Percentiles rank a stretch among this genome's conserved stretches.
Evolutionary conservation across 2,329 filamentous ascomycete genomes (phyloP).

Genomic region (Neopestalotiopsis sp.): DNA sequence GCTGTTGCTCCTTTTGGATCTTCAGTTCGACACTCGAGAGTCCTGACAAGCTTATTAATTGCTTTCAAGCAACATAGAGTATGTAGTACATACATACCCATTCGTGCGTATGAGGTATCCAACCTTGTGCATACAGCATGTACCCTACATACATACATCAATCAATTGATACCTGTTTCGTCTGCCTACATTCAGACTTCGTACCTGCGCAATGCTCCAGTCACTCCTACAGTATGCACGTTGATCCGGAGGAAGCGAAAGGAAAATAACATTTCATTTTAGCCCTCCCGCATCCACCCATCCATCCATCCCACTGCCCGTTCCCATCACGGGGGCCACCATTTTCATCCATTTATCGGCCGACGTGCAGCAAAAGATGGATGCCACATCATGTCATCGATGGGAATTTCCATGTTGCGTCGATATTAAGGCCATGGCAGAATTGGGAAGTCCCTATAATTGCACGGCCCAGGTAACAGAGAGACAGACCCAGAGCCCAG

Average conservation of each 20-base stretch:
- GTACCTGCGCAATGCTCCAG: neutral
- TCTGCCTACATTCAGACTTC: neutral
- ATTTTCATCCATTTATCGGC: too few relatives aligned
- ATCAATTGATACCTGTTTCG: too few relatives aligned
- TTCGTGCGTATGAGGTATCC: too few relatives aligned
- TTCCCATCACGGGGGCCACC: neutral
- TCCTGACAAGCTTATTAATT: neutral
- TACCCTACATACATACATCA: too few relatives aligned
- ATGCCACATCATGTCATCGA: neutral
- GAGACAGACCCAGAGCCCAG: neutral
- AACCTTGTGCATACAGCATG: too few relatives aligned
- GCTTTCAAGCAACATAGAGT: neutral
- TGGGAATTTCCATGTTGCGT: slow-evolving; percentile 6
- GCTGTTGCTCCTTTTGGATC: neutral
- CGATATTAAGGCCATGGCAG: slow-evolving; percentile 14
- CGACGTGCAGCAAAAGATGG: neutral
- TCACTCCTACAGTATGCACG: neutral
- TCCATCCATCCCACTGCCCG: neutral
- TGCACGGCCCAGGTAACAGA: neutral
- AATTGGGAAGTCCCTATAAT: slow-evolving; percentile 16
- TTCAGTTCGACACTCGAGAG: neutral
- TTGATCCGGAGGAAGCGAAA: neutral
- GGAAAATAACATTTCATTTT: neutral
- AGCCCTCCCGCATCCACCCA: neutral
- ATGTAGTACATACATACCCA: neutral